Evolutionary conservation across 768 basidiomycete genomes (phyloP).

Genomic region (Polyporus arcularius): DNA sequence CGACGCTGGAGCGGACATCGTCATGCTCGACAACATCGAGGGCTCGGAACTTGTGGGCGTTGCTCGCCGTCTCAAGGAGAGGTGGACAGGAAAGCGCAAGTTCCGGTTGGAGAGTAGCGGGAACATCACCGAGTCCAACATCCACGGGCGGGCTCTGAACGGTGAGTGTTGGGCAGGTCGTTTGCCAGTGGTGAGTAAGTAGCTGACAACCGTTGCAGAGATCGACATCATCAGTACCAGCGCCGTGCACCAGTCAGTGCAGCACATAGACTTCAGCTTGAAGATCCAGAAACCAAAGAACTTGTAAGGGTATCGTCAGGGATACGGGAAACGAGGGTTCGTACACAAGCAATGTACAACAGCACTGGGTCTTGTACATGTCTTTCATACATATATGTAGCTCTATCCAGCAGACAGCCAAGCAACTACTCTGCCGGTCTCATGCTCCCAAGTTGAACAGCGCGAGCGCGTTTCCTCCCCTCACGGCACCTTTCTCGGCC

Average conservation of each 20-base stretch:
- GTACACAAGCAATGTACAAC: not conserved
- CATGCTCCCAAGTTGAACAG: slow-evolving; percentile 51
- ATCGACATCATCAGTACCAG: slow-evolving; percentile 96
- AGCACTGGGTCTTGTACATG: not conserved
- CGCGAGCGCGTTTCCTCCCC: slow-evolving; percentile 70
- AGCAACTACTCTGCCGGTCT: not conserved
- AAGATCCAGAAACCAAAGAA: slow-evolving; percentile 79
- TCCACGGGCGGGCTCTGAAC: slow-evolving; percentile 77
- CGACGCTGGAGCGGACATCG: slow-evolving; percentile 88
- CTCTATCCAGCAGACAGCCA: not conserved
- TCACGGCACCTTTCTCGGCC: slow-evolving; percentile 62
- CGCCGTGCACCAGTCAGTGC: slow-evolving; percentile 86
- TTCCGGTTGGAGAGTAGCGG: slow-evolving; percentile 95
- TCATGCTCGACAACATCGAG: slow-evolving; percentile 95
- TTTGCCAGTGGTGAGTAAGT: not conserved
- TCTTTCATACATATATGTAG: slow-evolving; percentile 12
- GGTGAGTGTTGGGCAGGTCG: slow-evolving; percentile 51
- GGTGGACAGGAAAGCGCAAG: slow-evolving; percentile 78
- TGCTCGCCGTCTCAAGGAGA: slow-evolving; percentile 71
- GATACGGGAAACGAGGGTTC: not conserved
- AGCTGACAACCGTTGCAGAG: slow-evolving; percentile 47
- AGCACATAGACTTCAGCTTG: slow-evolving; percentile 94
- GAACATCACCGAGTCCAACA: slow-evolving; percentile 87
- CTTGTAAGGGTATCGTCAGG: not conserved
- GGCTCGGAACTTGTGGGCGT: slow-evolving; percentile 69